Conservation (phyloP, 805 yeast genomes). For the Lachancea mirantina region DNA sequence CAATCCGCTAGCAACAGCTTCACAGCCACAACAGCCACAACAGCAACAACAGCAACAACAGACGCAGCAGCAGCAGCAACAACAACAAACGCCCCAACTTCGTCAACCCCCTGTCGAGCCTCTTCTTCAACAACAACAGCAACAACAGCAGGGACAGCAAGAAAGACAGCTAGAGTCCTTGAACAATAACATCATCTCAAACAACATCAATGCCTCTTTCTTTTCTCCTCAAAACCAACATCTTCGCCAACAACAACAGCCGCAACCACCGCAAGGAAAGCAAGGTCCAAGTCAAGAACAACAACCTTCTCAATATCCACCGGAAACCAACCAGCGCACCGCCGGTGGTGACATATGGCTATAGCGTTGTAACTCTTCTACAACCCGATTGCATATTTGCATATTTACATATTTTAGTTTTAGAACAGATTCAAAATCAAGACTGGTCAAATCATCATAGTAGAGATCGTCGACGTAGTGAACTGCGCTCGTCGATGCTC, state of each 20-base stretch:
- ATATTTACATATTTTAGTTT: slow-evolving; percentile 4
- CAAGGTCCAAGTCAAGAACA: slow-evolving; percentile 7
- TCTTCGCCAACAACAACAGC: slow-evolving; percentile 23
- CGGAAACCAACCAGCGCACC: slow-evolving; percentile 12
- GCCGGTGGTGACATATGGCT: slow-evolving; percentile 25
- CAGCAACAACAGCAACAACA: slow-evolving; percentile 8
- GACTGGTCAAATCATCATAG: slow-evolving; percentile 6
- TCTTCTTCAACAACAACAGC: slow-evolving; percentile 17
- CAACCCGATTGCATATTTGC: not conserved
- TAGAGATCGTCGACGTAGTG: too few relatives aligned
- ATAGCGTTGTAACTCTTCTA: slow-evolving; percentile 7
- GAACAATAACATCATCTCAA: slow-evolving; percentile 5
- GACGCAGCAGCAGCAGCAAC: slow-evolving; percentile 11
- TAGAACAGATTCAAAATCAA: slow-evolving; percentile 8
- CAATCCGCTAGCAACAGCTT: not conserved
- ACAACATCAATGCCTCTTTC: slow-evolving; percentile 1
- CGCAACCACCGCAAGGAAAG: slow-evolving; percentile 10
- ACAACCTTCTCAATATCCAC: slow-evolving; percentile 8
- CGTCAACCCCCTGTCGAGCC: slow-evolving; percentile 5
- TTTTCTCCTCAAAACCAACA: slow-evolving; percentile 12
- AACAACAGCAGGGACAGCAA: slow-evolving; percentile 11
- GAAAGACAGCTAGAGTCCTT: slow-evolving; percentile 10
- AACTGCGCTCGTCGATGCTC: too few relatives aligned
- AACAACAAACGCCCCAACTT: slow-evolving; percentile 12
- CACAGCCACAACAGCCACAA: slow-evolving; percentile 9